phyloP scores from a whole-genome alignment of 2,329 filamentous ascomycete genomes.

The Bipolaris cookei region DNA sequence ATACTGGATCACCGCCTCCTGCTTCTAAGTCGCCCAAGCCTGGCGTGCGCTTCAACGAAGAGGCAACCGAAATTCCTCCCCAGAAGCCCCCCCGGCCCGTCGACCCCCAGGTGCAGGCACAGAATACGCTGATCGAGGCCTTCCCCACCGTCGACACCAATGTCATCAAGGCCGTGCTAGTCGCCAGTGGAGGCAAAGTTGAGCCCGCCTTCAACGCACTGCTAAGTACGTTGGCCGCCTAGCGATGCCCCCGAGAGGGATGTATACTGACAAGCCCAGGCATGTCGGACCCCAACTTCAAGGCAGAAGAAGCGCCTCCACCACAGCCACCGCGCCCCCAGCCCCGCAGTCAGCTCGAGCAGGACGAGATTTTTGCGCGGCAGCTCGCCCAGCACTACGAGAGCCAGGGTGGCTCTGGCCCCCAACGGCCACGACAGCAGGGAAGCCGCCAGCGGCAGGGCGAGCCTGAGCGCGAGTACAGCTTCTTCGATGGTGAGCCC shows the following conservation, averaged over 20 bases:
- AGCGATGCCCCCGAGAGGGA: neutral
- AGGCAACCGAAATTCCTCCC: slow-evolving; percentile 64
- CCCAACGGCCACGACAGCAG: slow-evolving; percentile 42
- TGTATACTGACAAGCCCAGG: slow-evolving; percentile 41
- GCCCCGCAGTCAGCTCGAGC: slow-evolving; percentile 80
- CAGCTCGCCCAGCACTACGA: slow-evolving; percentile 93
- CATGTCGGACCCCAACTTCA: slow-evolving; percentile 62
- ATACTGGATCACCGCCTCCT: slow-evolving; percentile 45
- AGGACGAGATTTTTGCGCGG: slow-evolving; percentile 89
- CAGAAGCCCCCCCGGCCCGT: slow-evolving; percentile 82
- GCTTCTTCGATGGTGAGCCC: slow-evolving; percentile 77
- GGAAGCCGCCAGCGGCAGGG: slow-evolving; percentile 60
- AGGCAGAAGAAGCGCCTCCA: slow-evolving; percentile 64
- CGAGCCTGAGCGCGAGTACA: slow-evolving; percentile 72
- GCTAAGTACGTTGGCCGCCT: slow-evolving; percentile 64
- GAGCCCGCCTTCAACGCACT: slow-evolving; percentile 96
- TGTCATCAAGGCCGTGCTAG: slow-evolving; percentile 86
- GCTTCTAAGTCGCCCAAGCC: slow-evolving; percentile 51
- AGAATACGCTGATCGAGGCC: slow-evolving; percentile 88
- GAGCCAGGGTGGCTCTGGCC: slow-evolving; percentile 33
- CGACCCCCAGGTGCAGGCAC: slow-evolving; percentile 81
- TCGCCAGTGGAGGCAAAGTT: slow-evolving; percentile 83
- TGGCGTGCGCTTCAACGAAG: slow-evolving; percentile 56
- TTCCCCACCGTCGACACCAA: slow-evolving; percentile 82
- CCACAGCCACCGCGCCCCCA: slow-evolving; percentile 80